Conservation (phyloP, 176 grass and related monocot genomes). For the Carex kokanica region DNA sequence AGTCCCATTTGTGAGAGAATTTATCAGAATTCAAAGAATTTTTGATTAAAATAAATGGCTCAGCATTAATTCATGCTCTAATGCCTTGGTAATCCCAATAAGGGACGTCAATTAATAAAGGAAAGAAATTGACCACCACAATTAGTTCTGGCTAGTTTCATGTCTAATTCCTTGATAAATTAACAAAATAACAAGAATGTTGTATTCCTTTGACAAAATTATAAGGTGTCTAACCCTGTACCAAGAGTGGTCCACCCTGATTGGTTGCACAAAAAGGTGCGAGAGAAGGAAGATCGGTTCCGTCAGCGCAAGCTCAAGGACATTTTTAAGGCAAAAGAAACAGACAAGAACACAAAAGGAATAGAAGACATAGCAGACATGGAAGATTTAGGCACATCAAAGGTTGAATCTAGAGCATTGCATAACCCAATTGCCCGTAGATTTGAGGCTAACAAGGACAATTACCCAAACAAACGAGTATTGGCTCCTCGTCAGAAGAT, state of each 20-base stretch:
- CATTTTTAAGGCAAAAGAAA: constrained; percentile 66
- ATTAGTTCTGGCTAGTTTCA: neutral
- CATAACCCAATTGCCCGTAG: constrained; percentile 36
- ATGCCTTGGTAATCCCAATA: neutral
- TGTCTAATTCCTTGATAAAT: neutral
- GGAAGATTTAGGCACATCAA: constrained; percentile 62
- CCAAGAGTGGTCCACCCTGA: constrained; percentile 95
- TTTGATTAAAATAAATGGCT: neutral
- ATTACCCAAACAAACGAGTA: constrained; percentile 40
- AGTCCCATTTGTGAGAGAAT: neutral
- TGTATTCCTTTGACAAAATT: neutral
- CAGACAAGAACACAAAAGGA: constrained; percentile 38
- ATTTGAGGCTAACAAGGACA: constrained; percentile 57
- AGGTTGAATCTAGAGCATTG: constrained; percentile 22
- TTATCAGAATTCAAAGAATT: neutral
- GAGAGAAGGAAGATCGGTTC: constrained; percentile 91
- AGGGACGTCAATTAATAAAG: neutral
- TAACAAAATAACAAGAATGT: neutral
- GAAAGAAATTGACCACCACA: neutral
- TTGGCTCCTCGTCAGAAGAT: constrained; percentile 24
- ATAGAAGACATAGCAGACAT: constrained; percentile 49
- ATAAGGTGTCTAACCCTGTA: constrained; percentile 92
- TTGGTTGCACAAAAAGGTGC: constrained; percentile 95
- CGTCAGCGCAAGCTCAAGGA: constrained; percentile 85
- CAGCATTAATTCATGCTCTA: neutral